Percentiles rank a stretch among this genome's conserved stretches.
phyloP scores from a whole-genome alignment of 257 asterid genomes.

The Solanum chilense region DNA sequence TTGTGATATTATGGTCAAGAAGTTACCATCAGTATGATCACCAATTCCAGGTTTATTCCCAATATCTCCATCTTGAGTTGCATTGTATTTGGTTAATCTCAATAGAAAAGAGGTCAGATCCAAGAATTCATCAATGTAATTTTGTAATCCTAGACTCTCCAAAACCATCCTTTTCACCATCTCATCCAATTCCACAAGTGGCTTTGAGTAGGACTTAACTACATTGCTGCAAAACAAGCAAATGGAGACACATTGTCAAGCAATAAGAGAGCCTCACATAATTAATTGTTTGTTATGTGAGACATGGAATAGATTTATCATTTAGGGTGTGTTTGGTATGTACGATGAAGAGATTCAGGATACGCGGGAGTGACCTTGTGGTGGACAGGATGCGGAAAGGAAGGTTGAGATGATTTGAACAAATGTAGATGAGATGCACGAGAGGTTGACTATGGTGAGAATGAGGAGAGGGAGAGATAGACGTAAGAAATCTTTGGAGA shows the following conservation, averaged over 20 bases:
- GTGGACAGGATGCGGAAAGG: not conserved
- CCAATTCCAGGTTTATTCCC: not conserved
- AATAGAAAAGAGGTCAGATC: not conserved
- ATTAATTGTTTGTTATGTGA: not conserved
- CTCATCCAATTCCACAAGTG: not conserved
- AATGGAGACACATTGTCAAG: not conserved
- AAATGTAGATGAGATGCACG: too few species aligned
- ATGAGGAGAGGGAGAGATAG: not conserved
- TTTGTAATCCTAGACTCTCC: not conserved
- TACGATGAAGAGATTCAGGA: not conserved
- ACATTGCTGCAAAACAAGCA: not conserved
- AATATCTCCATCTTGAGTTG: not conserved
- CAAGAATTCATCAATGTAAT: not conserved
- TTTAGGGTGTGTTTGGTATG: not conserved
- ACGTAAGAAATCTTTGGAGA: not conserved
- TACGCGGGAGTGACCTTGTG: not conserved
- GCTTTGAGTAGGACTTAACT: not conserved
- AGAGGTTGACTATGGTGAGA: not conserved
- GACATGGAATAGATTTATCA: not conserved
- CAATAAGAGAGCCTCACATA: not conserved
- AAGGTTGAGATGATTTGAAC: not conserved
- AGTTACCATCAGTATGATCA: not conserved
- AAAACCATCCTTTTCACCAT: slow-evolving; percentile 1
- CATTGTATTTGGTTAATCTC: not conserved
- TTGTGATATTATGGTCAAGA: not conserved